Conservation (phyloP, 306 rosid species). For the Dryas octopetala region DNA sequence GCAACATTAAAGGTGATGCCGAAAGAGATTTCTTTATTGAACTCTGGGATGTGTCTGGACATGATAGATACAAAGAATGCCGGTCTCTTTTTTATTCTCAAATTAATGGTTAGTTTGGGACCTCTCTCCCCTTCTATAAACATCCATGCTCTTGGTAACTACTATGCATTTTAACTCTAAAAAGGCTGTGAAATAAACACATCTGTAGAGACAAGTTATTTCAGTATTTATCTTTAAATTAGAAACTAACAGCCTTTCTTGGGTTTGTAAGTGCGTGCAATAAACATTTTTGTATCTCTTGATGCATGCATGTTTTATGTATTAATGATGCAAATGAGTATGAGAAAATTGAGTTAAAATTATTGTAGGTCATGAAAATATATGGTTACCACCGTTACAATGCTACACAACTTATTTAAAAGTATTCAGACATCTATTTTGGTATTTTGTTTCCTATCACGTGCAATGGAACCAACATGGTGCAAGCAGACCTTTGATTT, state of each 20-base stretch:
- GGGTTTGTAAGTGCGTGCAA: not conserved
- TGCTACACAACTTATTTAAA: not conserved
- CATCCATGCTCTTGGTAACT: constrained; percentile 7
- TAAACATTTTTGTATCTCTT: not conserved
- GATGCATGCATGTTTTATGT: not conserved
- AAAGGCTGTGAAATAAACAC: no score
- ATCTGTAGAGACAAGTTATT: not conserved
- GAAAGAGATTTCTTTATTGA: constrained; percentile 94
- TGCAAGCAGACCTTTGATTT: constrained; percentile 16
- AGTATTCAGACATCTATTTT: not conserved
- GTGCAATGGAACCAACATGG: constrained; percentile 9
- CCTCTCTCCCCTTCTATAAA: constrained; percentile 11
- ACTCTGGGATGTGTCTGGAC: constrained; percentile 99
- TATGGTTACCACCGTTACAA: not conserved
- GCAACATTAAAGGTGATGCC: constrained; percentile 73
- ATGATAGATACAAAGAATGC: constrained; percentile 93
- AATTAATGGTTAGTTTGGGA: constrained; percentile 66
- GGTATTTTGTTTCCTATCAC: constrained; percentile 7
- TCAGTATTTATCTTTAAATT: not conserved
- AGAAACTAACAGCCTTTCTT: constrained; percentile 8
- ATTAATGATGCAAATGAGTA: not conserved
- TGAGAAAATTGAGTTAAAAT: not conserved
- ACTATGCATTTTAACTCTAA: constrained; percentile 15
- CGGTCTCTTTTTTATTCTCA: constrained; percentile 91
- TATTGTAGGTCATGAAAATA: not conserved